Conservation (phyloP, 768 basidiomycete species). For the Boletus sensibilis region DNA sequence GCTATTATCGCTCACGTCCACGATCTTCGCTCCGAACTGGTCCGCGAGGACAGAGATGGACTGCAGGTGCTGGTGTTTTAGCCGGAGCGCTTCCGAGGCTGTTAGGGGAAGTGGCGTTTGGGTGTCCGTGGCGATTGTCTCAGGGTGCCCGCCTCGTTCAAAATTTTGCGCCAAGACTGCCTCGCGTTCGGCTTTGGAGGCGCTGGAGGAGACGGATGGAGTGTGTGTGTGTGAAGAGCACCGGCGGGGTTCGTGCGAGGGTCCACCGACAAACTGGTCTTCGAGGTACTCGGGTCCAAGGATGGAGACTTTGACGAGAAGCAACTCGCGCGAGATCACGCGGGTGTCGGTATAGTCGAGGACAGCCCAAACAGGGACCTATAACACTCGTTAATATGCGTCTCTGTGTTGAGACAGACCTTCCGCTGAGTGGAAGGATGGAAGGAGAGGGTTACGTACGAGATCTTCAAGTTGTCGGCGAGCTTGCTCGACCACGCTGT, state of each 20-base stretch:
- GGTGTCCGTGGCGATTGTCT: slow-evolving; percentile 15
- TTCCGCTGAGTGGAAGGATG: not conserved
- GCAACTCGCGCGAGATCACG: slow-evolving; percentile 88
- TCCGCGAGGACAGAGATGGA: slow-evolving; percentile 80
- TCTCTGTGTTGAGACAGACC: not conserved
- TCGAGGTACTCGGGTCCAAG: slow-evolving; percentile 97
- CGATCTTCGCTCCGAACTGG: slow-evolving; percentile 91
- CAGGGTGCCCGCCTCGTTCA: slow-evolving; percentile 54
- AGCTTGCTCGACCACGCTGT: slow-evolving; percentile 97
- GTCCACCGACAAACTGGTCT: slow-evolving; percentile 83
- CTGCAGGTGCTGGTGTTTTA: slow-evolving; percentile 86
- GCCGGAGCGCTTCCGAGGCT: slow-evolving; percentile 82
- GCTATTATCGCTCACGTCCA: slow-evolving; percentile 92
- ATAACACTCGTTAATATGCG: not conserved
- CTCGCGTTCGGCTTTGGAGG: slow-evolving; percentile 69
- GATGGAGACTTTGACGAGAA: slow-evolving; percentile 95
- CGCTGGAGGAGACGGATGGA: slow-evolving; percentile 15
- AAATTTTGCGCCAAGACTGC: slow-evolving; percentile 72
- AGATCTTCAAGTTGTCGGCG: slow-evolving; percentile 94
- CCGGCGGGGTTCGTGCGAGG: slow-evolving; percentile 73
- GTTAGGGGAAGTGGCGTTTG: slow-evolving; percentile 50
- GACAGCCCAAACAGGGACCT: slow-evolving; percentile 99
- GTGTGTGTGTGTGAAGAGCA: slow-evolving; percentile 14
- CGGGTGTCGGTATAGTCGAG: slow-evolving; percentile 94
- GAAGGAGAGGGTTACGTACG: slow-evolving; percentile 46